Conservation (phyloP, 768 basidiomycete genomes). For the Pulveroboletus sp. region DNA sequence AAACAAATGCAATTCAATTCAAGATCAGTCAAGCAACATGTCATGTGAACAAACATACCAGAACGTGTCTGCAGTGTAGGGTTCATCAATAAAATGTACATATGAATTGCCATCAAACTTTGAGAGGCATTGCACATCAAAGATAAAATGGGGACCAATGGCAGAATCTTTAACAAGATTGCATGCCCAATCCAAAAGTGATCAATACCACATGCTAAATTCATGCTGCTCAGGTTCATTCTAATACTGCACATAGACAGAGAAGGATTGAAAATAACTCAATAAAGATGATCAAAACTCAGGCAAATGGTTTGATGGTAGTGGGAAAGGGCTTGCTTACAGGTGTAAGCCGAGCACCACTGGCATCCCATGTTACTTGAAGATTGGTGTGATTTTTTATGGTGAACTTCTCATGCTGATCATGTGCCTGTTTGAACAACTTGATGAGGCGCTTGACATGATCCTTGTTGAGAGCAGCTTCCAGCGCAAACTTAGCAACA, state of each 20-base stretch:
- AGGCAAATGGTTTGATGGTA: too few relatives aligned
- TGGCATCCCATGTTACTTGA: neutral
- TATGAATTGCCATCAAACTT: neutral
- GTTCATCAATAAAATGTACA: neutral
- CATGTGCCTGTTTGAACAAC: too few relatives aligned
- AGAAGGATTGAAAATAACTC: neutral
- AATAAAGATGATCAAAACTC: too few relatives aligned
- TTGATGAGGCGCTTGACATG: too few relatives aligned
- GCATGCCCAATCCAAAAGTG: neutral
- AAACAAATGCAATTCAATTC: too few relatives aligned
- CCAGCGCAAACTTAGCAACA: too few relatives aligned
- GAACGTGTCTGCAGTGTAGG: neutral
- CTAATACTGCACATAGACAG: neutral
- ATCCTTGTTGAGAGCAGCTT: too few relatives aligned
- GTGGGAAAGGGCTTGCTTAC: neutral
- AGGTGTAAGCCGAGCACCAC: neutral
- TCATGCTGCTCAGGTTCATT: neutral
- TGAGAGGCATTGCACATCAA: neutral
- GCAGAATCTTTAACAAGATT: neutral
- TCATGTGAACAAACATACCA: neutral
- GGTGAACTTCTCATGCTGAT: too few relatives aligned
- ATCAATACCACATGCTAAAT: neutral
- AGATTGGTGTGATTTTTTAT: too few relatives aligned
- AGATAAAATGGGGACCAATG: neutral
- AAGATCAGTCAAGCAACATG: too few relatives aligned